Evolutionary conservation across 768 basidiomycete species (phyloP).

Genomic region (Fistulinella prunicolor): DNA sequence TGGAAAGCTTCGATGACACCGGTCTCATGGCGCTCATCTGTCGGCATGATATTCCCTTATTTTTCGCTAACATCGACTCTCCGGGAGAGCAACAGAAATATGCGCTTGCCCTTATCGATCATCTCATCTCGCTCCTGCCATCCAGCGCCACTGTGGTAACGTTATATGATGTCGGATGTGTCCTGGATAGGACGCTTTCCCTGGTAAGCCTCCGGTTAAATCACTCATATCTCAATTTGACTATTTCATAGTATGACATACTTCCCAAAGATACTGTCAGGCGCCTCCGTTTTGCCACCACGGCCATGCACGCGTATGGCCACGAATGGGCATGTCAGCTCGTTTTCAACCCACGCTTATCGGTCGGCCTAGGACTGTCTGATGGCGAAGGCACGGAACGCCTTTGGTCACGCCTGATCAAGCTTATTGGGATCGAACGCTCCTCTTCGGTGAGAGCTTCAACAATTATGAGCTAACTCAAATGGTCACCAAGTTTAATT

Average conservation of each 20-base stretch:
- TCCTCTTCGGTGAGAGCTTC: too few relatives aligned
- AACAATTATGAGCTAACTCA: too few relatives aligned
- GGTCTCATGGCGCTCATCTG: conserved; percentile 41
- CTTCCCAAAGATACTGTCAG: conserved; percentile 1
- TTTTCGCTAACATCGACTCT: neutral
- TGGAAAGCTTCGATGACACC: neutral
- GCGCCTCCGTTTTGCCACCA: conserved; percentile 30
- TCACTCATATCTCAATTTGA: too few relatives aligned
- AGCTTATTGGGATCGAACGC: too few relatives aligned
- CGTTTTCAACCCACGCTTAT: conserved; percentile 2
- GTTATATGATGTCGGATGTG: neutral
- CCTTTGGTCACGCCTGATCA: too few relatives aligned
- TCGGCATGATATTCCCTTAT: conserved; percentile 33
- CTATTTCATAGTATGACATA: neutral
- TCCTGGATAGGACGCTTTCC: neutral
- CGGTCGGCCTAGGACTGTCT: too few relatives aligned
- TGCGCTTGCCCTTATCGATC: neutral
- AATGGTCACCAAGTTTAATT: too few relatives aligned
- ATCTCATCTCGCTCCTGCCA: neutral
- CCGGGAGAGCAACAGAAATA: neutral
- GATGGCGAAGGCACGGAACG: too few relatives aligned
- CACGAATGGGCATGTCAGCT: conserved; percentile 34
- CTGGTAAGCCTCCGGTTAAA: neutral
- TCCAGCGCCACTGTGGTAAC: neutral
- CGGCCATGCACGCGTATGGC: conserved; percentile 40